These are phyloP conservation scores for Hypoxylon sp. DNA, from an alignment of 2,329 filamentous ascomycete genomes.

Conservation along the genomic window DNA sequence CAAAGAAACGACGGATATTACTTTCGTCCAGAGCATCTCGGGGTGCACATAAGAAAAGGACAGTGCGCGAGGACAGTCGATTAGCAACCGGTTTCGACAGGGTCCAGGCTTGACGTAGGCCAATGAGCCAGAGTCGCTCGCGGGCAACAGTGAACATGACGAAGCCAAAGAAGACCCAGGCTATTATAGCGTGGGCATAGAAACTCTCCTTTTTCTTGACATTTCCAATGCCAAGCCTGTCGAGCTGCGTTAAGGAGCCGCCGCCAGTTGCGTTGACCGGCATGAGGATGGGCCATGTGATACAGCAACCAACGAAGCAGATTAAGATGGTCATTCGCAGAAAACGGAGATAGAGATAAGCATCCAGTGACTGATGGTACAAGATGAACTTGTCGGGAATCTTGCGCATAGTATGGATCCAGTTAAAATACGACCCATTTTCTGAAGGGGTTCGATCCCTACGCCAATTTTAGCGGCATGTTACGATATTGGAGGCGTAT, in stretches of 20 bases:
- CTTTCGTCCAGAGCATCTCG: slow-evolving; percentile 79
- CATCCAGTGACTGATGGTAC: slow-evolving; percentile 89
- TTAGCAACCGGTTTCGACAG: slow-evolving; percentile 85
- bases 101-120: slow-evolving; percentile 93
- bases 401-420: slow-evolving; percentile 56
- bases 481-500: neutral
- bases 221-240: slow-evolving; percentile 69
- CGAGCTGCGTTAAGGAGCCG: slow-evolving; percentile 75
- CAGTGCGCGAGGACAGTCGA: slow-evolving; percentile 89
- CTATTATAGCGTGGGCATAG: slow-evolving; percentile 85
- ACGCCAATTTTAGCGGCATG: slow-evolving; percentile 31
- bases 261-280: slow-evolving; percentile 89
- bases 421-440: slow-evolving; percentile 47
- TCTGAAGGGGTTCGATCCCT: slow-evolving; percentile 51
- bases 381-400: slow-evolving; percentile 82
- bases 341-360: slow-evolving; percentile 89
- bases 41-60: slow-evolving; percentile 92
- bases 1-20: slow-evolving; percentile 83
- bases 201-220: slow-evolving; percentile 73
- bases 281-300: slow-evolving; percentile 89
- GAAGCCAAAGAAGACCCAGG: slow-evolving; percentile 88
- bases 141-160: slow-evolving; percentile 90
- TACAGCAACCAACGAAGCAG: slow-evolving; percentile 82
- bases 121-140: slow-evolving; percentile 94
- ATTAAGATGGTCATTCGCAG: slow-evolving; percentile 82